Base-by-base conservation (phyloP, 1,284 basidiomycete species). In the Ceratobasidium sp. region DNA sequence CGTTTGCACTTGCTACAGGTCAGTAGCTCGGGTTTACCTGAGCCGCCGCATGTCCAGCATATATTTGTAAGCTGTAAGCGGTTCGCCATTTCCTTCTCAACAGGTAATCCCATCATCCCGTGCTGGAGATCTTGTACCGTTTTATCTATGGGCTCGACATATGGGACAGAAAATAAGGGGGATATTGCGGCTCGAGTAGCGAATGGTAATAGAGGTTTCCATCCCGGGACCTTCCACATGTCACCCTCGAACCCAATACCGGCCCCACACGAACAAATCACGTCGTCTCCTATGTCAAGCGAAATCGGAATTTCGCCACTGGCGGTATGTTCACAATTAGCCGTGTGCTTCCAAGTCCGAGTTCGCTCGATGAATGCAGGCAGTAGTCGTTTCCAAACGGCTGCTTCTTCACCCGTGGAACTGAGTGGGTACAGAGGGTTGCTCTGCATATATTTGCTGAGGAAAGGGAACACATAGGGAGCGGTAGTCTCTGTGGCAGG, bases 111-210 rank as follows among this genome's bases (percentile, higher is more conserved):
- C 38, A 42, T n/a, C 61, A 62, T 62, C 23, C 52, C 52, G 9
- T 15, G 61, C 61, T 62, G 66, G 13, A 67, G 57, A 46, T 28
- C 28, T n/a, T 44, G 17, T 26, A 50, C 44, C n/a, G 46, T 7
- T 9, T 57, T 10, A 3, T 7, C 62, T 1, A 23, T 23, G 28
- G 23, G 1, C 20, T 67, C 73, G 33, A 66, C 1, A 40, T 57
- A 76, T 9, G 73, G 40, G 20, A 67, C 62, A 12, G 33, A 54
- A 28, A 66, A 76, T 2, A 76, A 23, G 0, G 62, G 50, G 2
- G 62, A 66, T 38, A 76, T 76, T 2, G 73, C 62, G 12, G 62
- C 73, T 1, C 73, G 73, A 3, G 73, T 76, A 9, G 73, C 73
- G 44, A 56, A 76, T 6, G 33, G 73, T 13, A 76, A 42, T 1